Base-by-base conservation (phyloP, 495 filamentous ascomycete genomes). In the Penicillium parvum region DNA sequence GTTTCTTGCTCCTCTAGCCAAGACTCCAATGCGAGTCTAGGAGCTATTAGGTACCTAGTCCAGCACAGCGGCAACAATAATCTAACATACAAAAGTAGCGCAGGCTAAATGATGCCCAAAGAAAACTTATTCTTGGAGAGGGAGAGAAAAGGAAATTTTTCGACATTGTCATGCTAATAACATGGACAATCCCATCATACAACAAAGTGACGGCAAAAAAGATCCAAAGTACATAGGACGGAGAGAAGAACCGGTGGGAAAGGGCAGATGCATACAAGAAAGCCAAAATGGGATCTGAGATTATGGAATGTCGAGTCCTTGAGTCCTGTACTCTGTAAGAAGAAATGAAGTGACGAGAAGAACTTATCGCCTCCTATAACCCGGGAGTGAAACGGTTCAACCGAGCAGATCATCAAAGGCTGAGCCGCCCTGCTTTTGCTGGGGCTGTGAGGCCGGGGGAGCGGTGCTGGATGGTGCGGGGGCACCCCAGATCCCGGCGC, bases 401-500 rank as follows among this genome's bases (percentile, higher is more conserved):
- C 81, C 81, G 45, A 86, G 67, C 40, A 86, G 57, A 62, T 86
- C 83, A 70, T 84, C 81, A 32, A 84, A 58, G 16, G 52, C 64
- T 1, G 66, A 71, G 34, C 75, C 78, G 46, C 72, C 69, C 53
- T 62, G 61, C 39, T 60, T 53, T 22, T 57, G 57, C 49, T 59
- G 55, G 16, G 45, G 38, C 34, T 51, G 57, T 20, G 34, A 62
- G 27, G 72, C 55, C 5, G 66, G 63, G 3, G 72, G 53, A 5
- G 43, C 30, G 15, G 30, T 33, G 29, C 45, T 40, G 25, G 61
- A 52, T 1, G 73, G 52, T 23, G 79, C 69, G 4, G 77, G 72
- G 5, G 83, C 75, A 7, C 92, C 92, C 90, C 94, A 98, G 52
- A 98, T 87, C 2, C 90, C 90, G 2, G 88, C 88, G 60, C 82